Conservation (phyloP, 805 yeast species). For the Metschnikowia anglica region DNA sequence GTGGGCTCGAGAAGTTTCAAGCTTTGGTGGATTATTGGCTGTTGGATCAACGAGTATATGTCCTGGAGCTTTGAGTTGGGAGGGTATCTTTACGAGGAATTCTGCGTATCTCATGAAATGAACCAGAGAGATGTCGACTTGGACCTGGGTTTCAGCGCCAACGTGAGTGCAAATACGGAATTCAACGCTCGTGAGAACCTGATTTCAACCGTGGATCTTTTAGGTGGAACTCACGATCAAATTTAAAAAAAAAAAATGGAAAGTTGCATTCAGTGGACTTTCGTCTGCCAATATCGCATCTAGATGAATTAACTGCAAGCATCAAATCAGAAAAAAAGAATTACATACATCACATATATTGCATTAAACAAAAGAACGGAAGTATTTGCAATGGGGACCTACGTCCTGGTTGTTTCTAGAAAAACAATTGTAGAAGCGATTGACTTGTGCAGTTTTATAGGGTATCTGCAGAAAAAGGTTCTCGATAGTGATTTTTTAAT, state of each 20-base stretch:
- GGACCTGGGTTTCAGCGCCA: conserved; percentile 3
- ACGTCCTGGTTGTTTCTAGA: too few relatives aligned
- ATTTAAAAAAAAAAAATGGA: not conserved
- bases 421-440: too few relatives aligned
- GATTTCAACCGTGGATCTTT: conserved; percentile 15
- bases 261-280: not conserved
- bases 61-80: conserved; percentile 66
- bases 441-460: too few relatives aligned
- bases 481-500: too few relatives aligned
- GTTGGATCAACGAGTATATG: conserved; percentile 76
- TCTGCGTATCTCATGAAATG: conserved; percentile 12
- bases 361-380: not conserved
- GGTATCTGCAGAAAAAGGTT: too few relatives aligned
- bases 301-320: not conserved
- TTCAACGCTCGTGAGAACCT: not conserved
- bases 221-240: conserved; percentile 8
- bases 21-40: conserved; percentile 72
- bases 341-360: not conserved
- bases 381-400: not conserved
- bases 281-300: not conserved
- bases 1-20: conserved; percentile 60
- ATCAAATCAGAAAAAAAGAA: not conserved
- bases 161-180: conserved; percentile 7
- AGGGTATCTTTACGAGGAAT: conserved; percentile 45
- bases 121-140: conserved; percentile 6